phyloP scores from a whole-genome alignment of 345 rosid genomes.

The Triadica sebifera region DNA sequence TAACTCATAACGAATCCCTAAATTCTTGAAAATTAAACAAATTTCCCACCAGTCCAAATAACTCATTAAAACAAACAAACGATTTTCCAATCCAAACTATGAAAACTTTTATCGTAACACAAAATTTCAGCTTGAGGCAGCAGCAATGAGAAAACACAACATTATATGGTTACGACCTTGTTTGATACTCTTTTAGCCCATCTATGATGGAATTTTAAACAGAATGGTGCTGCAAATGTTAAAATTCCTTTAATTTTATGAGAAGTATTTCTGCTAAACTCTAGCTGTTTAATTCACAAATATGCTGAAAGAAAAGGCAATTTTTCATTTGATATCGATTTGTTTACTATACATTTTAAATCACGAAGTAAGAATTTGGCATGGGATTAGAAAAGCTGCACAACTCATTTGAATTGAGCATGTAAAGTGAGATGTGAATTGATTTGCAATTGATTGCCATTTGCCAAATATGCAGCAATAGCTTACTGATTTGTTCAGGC shows the following conservation, averaged over 20 bases:
- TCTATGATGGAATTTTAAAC: background rate
- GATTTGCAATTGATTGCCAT: background rate
- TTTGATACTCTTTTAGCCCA: too few species aligned
- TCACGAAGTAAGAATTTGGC: background rate
- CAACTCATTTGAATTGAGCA: background rate
- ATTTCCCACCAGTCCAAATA: background rate
- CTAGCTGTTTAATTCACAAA: background rate
- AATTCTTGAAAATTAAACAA: background rate
- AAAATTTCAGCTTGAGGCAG: background rate
- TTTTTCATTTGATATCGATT: too few species aligned
- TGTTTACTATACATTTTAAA: background rate
- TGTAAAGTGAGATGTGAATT: background rate
- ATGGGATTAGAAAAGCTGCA: background rate
- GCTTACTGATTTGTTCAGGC: background rate
- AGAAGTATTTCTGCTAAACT: background rate
- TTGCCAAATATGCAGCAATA: background rate
- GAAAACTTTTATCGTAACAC: background rate
- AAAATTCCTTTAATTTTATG: background rate
- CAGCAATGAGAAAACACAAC: background rate
- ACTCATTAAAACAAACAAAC: background rate
- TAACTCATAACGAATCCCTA: background rate
- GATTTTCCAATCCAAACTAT: background rate
- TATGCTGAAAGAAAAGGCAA: too few species aligned
- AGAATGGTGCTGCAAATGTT: background rate
- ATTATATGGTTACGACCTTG: too few species aligned